Evolutionary conservation across 371 early-diverging fungal species (phyloP).

Genomic region (Gilbertella persicaria): DNA sequence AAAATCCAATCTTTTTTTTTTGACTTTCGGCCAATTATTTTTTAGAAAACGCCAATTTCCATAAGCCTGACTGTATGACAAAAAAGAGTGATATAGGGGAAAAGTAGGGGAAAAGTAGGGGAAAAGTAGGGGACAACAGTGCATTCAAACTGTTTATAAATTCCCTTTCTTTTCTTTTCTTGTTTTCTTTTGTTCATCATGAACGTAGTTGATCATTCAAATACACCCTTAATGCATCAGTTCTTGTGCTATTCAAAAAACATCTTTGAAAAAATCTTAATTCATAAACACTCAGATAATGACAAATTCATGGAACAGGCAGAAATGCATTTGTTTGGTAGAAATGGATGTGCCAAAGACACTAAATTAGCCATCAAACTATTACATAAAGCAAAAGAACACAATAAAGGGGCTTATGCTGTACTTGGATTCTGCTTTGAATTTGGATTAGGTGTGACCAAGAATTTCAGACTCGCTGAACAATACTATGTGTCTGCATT

Average conservation of each 20-base stretch:
- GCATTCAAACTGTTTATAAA: background rate
- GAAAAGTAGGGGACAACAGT: too few species aligned
- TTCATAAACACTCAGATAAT: background rate
- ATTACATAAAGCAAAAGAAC: constrained; percentile 39
- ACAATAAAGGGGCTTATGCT: constrained; percentile 50
- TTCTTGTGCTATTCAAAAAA: constrained; percentile 20
- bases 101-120: too few species aligned
- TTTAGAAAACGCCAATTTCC: too few species aligned
- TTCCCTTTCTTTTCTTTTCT: background rate
- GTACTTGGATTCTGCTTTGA: constrained; percentile 76
- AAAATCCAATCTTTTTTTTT: too few species aligned
- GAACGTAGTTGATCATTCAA: background rate
- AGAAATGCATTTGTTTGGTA: constrained; percentile 62
- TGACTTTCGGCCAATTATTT: too few species aligned
- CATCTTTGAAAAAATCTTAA: constrained; percentile 4
- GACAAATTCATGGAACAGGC: constrained; percentile 39
- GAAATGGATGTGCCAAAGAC: constrained; percentile 40
- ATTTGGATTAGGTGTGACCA: constrained; percentile 71
- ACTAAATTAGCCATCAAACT: constrained; percentile 46
- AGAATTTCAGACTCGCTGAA: constrained; percentile 63
- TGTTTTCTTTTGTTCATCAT: background rate
- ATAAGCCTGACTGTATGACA: too few species aligned
- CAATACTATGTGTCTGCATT: constrained; percentile 54
- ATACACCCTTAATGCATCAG: constrained; percentile 18
- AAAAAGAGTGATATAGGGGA: too few species aligned